Conservation (phyloP, 2,329 filamentous ascomycete species). For the Geoglossum cookeanum region DNA sequence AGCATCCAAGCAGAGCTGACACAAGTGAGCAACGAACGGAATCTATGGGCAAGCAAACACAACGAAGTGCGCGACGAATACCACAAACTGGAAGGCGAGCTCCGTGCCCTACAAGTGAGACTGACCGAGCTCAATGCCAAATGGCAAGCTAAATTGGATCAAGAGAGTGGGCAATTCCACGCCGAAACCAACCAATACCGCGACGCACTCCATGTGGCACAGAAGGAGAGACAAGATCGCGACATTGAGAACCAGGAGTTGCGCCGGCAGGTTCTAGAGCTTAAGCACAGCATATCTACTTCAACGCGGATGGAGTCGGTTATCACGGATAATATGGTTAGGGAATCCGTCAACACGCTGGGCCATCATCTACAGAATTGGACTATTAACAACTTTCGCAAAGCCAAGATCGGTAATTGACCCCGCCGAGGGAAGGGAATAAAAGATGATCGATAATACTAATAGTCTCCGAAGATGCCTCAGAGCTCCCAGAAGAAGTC, state of each 20-base stretch:
- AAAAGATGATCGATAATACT: conserved; percentile 14
- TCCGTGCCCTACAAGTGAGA: neutral
- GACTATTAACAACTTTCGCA: conserved; percentile 50
- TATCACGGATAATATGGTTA: conserved; percentile 46
- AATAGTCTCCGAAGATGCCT: conserved; percentile 12
- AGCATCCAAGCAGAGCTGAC: neutral
- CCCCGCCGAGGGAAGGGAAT: neutral
- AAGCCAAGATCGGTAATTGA: conserved; percentile 31
- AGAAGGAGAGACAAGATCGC: conserved; percentile 24
- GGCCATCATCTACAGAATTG: conserved; percentile 55
- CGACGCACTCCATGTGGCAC: neutral
- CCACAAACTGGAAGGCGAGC: conserved; percentile 1
- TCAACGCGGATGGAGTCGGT: conserved; percentile 43
- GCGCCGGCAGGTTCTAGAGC: conserved; percentile 39
- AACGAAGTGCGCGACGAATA: conserved; percentile 3
- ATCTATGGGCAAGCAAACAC: conserved; percentile 1
- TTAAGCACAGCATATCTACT: conserved; percentile 55
- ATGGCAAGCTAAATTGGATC: neutral
- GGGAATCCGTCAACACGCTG: conserved; percentile 39
- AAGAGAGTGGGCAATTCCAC: conserved; percentile 2
- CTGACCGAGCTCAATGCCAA: neutral
- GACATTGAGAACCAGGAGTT: conserved; percentile 38
- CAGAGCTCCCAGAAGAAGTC: conserved; percentile 27
- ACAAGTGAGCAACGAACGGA: neutral
- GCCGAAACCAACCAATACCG: neutral